Evolutionary conservation across 2,329 filamentous ascomycete genomes (phyloP).

Genomic region (Ceratocystis alfenasii): DNA sequence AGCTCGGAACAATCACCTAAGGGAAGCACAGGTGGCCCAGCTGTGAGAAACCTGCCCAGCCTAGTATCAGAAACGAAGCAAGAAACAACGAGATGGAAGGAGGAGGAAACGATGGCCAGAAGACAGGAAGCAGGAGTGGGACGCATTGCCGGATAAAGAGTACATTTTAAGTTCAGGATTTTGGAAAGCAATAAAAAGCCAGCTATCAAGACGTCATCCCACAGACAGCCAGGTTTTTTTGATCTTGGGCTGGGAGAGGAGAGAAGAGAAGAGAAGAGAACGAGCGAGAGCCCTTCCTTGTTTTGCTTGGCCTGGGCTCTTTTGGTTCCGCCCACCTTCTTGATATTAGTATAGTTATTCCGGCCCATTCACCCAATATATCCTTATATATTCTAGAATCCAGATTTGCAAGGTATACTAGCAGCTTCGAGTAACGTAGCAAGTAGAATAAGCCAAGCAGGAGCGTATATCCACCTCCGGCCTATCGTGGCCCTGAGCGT

Average conservation of each 20-base stretch:
- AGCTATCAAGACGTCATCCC: background rate
- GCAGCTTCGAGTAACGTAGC: too few relatives aligned
- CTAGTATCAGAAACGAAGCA: background rate
- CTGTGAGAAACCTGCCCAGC: background rate
- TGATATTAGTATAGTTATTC: too few relatives aligned
- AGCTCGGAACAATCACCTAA: background rate
- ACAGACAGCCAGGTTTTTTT: background rate
- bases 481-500: too few relatives aligned
- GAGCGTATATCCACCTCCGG: background rate
- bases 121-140: background rate
- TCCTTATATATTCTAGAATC: too few relatives aligned
- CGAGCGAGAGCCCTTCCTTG: background rate
- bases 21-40: background rate
- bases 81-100: background rate
- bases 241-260: background rate
- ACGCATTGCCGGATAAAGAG: background rate
- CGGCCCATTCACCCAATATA: too few relatives aligned
- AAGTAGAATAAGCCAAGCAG: background rate
- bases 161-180: constrained; percentile 7
- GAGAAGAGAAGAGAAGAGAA: background rate
- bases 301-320: too few relatives aligned
- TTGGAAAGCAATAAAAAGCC: background rate
- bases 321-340: too few relatives aligned
- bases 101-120: background rate
- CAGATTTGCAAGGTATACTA: too few relatives aligned